Evolutionary conservation across 1,139 yeast species (phyloP), one percentile per base, ranked within the genome.

Genomic region (Ogataea hybrid): DNA sequence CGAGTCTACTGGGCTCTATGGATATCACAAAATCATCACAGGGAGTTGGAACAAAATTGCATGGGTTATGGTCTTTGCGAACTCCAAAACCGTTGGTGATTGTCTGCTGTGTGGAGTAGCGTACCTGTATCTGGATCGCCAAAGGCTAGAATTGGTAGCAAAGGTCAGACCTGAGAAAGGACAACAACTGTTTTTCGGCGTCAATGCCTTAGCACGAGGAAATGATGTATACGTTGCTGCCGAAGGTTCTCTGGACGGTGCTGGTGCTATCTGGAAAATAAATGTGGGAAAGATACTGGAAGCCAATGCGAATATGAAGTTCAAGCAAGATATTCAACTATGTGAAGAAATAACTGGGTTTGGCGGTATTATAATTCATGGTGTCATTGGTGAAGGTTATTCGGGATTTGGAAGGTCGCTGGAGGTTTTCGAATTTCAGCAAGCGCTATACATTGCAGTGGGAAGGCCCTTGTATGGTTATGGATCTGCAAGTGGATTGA

Each of bases 381-480:
- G 42, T n/a, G 22, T 20, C 25, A 3, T 30, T 37, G 25, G 35
- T 47, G 7, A 38, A 32, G 16, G 50, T 12, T 35, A 34, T 33
- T 16, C 43, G 6, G 73, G 70, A 12, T 73, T 70, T 53, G 81
- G 79, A 1, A 49, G 58, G 8, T 46, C 65, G 0, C 29, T 73
- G 11, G 63, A 47, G 20, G n/a, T 29, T 1, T 49, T 56, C 3
- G 56, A 56, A 2, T 52, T 53, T 17, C 43, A 50, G 4, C 46
- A 43, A 5, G 14, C 29, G 2, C 43, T 57, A 1, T 61, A 55
- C 25, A 30, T 76, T 21, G 59, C 69, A 6, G 61, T 73, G 5
- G 79, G 81, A 1, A 65, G 71, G 59, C 79, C 82, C 2, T 61
- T 63, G 30, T 70, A 57, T 47, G 72, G 75, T 5, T 52, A 58